Evolutionary conservation across 2,329 filamentous ascomycete species (phyloP), one percentile per base, ranked within the genome.

Genomic region (Ambrosiella cleistominuta): DNA sequence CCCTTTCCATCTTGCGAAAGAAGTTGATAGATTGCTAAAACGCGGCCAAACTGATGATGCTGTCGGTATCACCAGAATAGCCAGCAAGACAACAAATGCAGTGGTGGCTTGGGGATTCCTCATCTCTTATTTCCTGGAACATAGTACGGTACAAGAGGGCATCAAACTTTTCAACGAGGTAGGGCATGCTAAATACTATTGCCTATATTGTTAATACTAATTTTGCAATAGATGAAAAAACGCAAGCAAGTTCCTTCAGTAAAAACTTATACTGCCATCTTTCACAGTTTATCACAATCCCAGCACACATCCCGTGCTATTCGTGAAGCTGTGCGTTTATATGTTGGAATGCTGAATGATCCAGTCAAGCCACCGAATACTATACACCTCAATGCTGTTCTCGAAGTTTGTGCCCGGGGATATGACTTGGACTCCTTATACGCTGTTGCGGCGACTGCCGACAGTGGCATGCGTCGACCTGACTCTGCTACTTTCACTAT

Each of bases 141-240:
- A 80, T 27, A 74, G 79, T 47, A 75, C 76, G 56, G 69, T 88
- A 39, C 75, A 76, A 61, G 71, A 74, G 17, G 90, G 86, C 15
- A 70, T 95, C 59, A 89, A 86, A 70, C 74, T 88, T n/a, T 96
- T 82, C 72, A 95, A 96, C 68, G 91, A 97, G 69, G 85, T 86
- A 68, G 62, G 74, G 27, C 27, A 27, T 27, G 3, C 27, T 27
- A 27, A 27, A 27, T 27, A 27, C 27, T 27, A 27, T 27, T 5
- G 27, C 27, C 27, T 27, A 27, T 27, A 27, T 27, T 3, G 3
- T 27, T 27, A 27, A 27, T 27, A 27, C 27, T 27, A 27, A 27
- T 37, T 50, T 54, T 15, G 13, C 35, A n/a, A 42, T 5, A 88
- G 85, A 97, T 98, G 91, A 98, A 97, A 72, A 97, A 97, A 72